phyloP scores from a whole-genome alignment of 768 basidiomycete species.

The Tremella yokohamensis region DNA sequence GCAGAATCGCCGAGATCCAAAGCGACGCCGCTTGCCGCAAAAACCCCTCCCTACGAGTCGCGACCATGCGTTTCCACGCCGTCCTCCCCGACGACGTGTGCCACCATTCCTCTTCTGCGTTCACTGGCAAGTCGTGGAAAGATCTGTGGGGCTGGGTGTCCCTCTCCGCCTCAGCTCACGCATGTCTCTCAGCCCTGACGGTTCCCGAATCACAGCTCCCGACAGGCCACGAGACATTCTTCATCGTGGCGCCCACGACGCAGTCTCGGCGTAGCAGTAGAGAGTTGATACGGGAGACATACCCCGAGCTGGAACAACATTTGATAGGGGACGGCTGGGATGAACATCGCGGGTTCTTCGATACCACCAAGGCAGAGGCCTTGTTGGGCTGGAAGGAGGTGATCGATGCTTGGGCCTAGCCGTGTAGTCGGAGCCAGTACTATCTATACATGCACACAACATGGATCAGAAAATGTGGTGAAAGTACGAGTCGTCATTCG shows the following conservation, averaged over 20 bases:
- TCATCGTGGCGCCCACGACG: conserved; percentile 61
- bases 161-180: conserved; percentile 62
- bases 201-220: conserved; percentile 46
- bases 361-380: conserved; percentile 62
- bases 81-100: conserved; percentile 35
- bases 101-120: conserved; percentile 48
- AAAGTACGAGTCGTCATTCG: too few relatives aligned
- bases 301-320: conserved; percentile 56
- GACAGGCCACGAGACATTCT: conserved; percentile 63
- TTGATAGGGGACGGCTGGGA: conserved; percentile 35
- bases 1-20: conserved; percentile 62
- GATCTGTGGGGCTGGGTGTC: conserved; percentile 69
- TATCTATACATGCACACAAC: too few relatives aligned
- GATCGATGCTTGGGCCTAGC: background rate
- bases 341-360: conserved; percentile 59
- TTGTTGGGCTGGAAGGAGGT: conserved; percentile 60
- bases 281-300: conserved; percentile 57
- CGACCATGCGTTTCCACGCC: conserved; percentile 59
- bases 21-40: conserved; percentile 65
- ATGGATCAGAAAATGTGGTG: too few relatives aligned
- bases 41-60: conserved; percentile 61
- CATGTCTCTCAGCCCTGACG: conserved; percentile 62
- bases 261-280: conserved; percentile 52
- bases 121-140: conserved; percentile 29
- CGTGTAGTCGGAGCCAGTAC: too few relatives aligned